Evolutionary conservation across 352 stramenopile species (phyloP).

Genomic region (Phytopythium oedochilum): DNA sequence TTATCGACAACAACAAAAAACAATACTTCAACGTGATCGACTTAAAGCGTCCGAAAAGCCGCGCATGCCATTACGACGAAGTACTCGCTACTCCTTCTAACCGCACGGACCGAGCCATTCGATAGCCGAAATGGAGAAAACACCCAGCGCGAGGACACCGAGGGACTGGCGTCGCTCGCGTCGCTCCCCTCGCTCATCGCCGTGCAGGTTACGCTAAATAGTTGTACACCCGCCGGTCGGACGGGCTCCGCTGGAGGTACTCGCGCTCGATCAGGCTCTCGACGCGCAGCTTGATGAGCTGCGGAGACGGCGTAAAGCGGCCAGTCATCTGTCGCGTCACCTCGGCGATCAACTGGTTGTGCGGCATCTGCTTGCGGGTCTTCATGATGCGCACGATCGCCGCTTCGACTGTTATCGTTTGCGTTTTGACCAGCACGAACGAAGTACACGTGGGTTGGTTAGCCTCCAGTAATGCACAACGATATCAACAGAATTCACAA

Average conservation of each 20-base stretch:
- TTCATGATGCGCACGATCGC: conserved; percentile 97
- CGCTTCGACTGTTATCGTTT: conserved; percentile 63
- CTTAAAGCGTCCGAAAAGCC: not conserved
- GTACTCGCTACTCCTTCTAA: not conserved
- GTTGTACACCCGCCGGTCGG: conserved; percentile 94
- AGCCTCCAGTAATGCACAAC: not conserved
- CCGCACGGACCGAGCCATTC: not conserved
- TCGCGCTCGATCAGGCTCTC: conserved; percentile 99
- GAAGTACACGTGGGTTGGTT: too few species aligned
- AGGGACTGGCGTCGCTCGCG: not conserved
- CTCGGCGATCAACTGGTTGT: conserved; percentile 91
- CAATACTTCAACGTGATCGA: too few species aligned
- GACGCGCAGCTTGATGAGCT: conserved; percentile 98
- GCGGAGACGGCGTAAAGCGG: conserved; percentile 91
- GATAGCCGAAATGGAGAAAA: not conserved
- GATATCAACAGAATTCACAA: not conserved
- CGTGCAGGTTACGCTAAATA: conserved; percentile 94
- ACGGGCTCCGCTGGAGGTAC: conserved; percentile 94
- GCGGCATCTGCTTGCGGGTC: conserved; percentile 89
- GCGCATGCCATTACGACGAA: not conserved
- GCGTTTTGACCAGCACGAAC: too few species aligned
- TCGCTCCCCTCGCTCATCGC: not conserved
- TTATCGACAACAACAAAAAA: not conserved
- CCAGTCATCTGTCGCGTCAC: conserved; percentile 83
- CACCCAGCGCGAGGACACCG: not conserved